Conservation (phyloP, 257 asterid species). For the Capsicum baccatum region DNA sequence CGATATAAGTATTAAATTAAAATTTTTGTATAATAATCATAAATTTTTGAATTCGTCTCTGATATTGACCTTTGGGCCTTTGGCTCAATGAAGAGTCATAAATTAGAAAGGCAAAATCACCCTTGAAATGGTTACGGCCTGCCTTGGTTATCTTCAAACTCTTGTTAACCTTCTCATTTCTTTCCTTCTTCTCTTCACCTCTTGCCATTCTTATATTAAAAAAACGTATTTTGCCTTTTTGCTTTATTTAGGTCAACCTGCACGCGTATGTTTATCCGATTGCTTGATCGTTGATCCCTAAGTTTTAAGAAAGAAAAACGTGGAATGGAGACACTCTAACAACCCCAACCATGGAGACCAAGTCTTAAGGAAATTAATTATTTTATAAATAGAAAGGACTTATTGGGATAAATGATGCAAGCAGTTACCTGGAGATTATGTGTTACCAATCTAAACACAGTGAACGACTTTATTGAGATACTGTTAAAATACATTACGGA, state of each 20-base stretch:
- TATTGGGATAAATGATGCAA: not conserved
- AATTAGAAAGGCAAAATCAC: not conserved
- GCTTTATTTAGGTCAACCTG: not conserved
- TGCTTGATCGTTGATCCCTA: not conserved
- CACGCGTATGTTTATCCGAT: not conserved
- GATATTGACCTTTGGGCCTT: too few species aligned
- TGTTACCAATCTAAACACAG: too few species aligned
- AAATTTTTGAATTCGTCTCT: not conserved
- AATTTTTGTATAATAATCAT: not conserved
- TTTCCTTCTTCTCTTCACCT: not conserved
- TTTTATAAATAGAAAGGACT: not conserved
- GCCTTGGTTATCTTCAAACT: not conserved
- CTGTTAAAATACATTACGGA: too few species aligned
- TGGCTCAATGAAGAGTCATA: not conserved
- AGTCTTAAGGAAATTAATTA: not conserved
- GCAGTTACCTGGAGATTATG: not conserved
- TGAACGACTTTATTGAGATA: too few species aligned
- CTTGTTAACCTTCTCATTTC: not conserved
- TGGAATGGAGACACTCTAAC: not conserved
- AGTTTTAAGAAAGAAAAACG: slow-evolving; percentile 8
- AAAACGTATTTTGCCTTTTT: not conserved
- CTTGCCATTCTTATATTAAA: not conserved
- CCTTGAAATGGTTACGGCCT: not conserved
- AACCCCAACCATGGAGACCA: not conserved
- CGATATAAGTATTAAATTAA: not conserved